Evolutionary conservation across 257 asterid species (phyloP).

Genomic region (Nicotiana sylvestris): DNA sequence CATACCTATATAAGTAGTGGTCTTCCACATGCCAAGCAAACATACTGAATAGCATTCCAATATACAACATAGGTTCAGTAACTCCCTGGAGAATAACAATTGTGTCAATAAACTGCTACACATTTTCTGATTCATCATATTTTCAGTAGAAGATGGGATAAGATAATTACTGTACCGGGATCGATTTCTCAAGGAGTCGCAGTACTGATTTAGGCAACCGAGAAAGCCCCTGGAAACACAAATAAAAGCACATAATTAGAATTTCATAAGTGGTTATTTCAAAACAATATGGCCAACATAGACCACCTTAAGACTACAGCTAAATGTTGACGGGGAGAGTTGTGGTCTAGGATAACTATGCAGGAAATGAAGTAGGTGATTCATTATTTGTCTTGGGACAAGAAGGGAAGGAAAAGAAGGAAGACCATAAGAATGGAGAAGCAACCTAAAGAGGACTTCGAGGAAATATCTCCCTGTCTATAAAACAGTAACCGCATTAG

Average conservation of each 20-base stretch:
- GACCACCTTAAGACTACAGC: background rate
- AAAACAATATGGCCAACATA: background rate
- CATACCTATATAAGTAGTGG: constrained; percentile 89
- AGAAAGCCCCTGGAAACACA: constrained; percentile 71
- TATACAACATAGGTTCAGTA: constrained; percentile 98
- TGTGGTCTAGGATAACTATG: background rate
- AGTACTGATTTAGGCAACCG: constrained; percentile 76
- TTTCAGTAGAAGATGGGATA: constrained; percentile 1
- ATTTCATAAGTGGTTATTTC: background rate
- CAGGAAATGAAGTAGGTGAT: constrained; percentile 8
- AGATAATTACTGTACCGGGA: constrained; percentile 54
- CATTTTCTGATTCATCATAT: background rate
- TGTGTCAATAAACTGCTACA: background rate
- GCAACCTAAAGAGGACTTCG: background rate
- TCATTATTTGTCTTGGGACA: background rate
- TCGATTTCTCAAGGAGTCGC: constrained; percentile 84
- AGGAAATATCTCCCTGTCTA: background rate
- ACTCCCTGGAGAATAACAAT: constrained; percentile 67
- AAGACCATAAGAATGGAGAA: background rate
- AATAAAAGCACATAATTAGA: background rate
- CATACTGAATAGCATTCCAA: constrained; percentile 97
- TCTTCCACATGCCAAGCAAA: constrained; percentile 99
- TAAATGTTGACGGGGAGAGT: background rate
- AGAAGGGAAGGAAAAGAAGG: background rate
- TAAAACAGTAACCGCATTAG: background rate